These are phyloP conservation scores for Barnettozyma siamensis DNA, from an alignment of 805 yeast species.

Conservation along the genomic window DNA sequence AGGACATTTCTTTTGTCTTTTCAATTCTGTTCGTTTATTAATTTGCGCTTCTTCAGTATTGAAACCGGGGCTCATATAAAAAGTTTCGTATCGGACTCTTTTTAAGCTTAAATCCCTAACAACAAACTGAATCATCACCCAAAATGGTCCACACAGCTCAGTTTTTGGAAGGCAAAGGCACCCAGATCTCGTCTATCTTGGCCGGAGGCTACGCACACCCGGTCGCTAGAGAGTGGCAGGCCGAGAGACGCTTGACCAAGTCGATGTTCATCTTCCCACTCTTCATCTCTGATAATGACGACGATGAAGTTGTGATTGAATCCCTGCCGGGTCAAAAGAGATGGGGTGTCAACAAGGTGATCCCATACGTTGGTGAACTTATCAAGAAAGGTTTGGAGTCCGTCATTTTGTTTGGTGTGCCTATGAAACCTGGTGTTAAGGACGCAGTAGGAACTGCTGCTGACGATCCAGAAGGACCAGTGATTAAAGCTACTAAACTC, in stretches of 20 bases:
- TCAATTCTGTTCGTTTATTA: neutral
- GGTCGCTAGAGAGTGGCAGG: slow-evolving; percentile 85
- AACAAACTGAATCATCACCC: neutral
- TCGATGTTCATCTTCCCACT: slow-evolving; percentile 91
- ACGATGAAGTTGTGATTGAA: slow-evolving; percentile 69
- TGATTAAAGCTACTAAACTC: slow-evolving; percentile 68
- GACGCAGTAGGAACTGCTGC: slow-evolving; percentile 85
- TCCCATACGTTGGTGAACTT: slow-evolving; percentile 63
- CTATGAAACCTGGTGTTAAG: slow-evolving; percentile 66
- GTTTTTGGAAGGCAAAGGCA: slow-evolving; percentile 51
- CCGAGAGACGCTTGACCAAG: slow-evolving; percentile 74
- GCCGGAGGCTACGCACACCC: slow-evolving; percentile 97
- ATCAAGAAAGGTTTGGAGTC: slow-evolving; percentile 78
- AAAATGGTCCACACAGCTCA: slow-evolving; percentile 64
- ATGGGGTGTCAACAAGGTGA: slow-evolving; percentile 73
- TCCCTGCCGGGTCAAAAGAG: slow-evolving; percentile 86
- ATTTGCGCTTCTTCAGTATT: neutral
- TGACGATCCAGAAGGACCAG: slow-evolving; percentile 95
- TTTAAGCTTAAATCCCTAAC: neutral
- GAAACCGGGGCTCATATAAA: neutral
- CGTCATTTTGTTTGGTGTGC: slow-evolving; percentile 91
- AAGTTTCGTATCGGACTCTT: neutral
- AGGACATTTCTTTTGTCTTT: slow-evolving; percentile 24
- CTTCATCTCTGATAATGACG: slow-evolving; percentile 73
- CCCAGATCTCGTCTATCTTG: slow-evolving; percentile 66